Evolutionary conservation across 2,329 filamentous ascomycete species (phyloP).

Genomic region (Coniochaeta pulveracea): DNA sequence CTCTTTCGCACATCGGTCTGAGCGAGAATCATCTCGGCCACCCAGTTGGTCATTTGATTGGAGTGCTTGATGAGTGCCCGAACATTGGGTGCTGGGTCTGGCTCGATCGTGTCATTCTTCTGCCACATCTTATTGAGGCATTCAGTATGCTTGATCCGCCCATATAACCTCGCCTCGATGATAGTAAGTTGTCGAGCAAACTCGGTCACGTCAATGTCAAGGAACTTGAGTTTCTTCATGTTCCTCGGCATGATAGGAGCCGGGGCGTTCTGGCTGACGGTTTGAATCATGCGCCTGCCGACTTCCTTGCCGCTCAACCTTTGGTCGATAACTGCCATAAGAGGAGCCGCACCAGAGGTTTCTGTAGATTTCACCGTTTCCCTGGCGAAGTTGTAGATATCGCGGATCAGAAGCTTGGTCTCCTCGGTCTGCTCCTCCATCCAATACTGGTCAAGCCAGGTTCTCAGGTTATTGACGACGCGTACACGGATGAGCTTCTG

Average conservation of each 20-base stretch:
- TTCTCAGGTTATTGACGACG: constrained; percentile 95
- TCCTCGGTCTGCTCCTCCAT: constrained; percentile 88
- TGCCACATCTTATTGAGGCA: constrained; percentile 99
- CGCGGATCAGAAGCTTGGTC: constrained; percentile 72
- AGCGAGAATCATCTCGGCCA: constrained; percentile 95
- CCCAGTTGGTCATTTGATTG: constrained; percentile 98
- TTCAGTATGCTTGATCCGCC: constrained; percentile 91
- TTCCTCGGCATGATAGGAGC: constrained; percentile 92
- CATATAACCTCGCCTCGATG: constrained; percentile 88
- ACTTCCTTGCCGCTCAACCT: constrained; percentile 80
- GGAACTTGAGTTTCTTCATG: constrained; percentile 98
- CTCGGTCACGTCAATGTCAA: constrained; percentile 91
- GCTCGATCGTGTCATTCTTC: constrained; percentile 76
- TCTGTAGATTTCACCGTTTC: constrained; percentile 89
- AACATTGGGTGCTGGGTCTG: constrained; percentile 84
- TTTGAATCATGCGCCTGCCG: constrained; percentile 78
- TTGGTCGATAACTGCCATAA: constrained; percentile 83
- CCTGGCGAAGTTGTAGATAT: constrained; percentile 82
- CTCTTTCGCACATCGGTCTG: constrained; percentile 92
- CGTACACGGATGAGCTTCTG: constrained; percentile 93
- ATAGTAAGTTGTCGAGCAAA: constrained; percentile 97
- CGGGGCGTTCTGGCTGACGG: constrained; percentile 70
- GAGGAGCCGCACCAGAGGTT: constrained; percentile 73
- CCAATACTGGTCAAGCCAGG: constrained; percentile 98
- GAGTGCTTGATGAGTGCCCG: constrained; percentile 95